These are phyloP conservation scores for Sutorius australiensis DNA, from an alignment of 768 basidiomycete genomes.

Conservation along the genomic window DNA sequence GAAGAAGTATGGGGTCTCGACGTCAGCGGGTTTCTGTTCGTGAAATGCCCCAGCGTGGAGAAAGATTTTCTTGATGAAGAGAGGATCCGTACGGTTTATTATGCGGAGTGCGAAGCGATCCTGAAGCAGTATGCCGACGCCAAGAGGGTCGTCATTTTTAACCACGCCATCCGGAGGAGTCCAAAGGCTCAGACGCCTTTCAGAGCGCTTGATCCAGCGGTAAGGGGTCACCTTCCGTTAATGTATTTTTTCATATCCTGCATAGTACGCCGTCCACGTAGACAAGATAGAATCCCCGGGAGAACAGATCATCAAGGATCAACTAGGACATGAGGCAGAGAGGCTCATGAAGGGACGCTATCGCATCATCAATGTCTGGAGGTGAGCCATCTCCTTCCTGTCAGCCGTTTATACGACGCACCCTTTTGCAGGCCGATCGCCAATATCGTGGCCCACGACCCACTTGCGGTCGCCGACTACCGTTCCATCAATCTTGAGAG, in stretches of 20 bases:
- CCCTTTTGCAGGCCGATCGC: background rate
- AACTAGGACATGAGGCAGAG: conserved; percentile 38
- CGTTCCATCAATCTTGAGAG: background rate
- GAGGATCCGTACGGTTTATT: background rate
- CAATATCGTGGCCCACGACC: background rate
- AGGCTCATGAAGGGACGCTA: conserved; percentile 37
- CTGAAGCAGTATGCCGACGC: background rate
- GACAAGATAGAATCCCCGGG: background rate
- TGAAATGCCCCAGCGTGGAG: background rate
- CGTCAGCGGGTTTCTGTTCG: background rate
- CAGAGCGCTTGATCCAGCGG: background rate
- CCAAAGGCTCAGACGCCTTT: background rate
- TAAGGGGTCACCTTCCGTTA: background rate
- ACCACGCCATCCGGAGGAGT: conserved; percentile 1
- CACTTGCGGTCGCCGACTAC: background rate
- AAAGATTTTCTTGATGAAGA: background rate
- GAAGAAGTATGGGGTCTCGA: background rate
- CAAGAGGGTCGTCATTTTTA: background rate
- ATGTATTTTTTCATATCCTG: background rate
- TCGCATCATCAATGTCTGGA: conserved; percentile 45
- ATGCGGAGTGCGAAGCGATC: background rate
- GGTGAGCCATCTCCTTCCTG: conserved; percentile 6
- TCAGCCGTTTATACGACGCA: background rate
- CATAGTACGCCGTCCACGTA: background rate
- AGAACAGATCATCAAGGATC: conserved; percentile 10